Conservation (phyloP, 2,329 filamentous ascomycete species). For the Fusarium falciforme region DNA sequence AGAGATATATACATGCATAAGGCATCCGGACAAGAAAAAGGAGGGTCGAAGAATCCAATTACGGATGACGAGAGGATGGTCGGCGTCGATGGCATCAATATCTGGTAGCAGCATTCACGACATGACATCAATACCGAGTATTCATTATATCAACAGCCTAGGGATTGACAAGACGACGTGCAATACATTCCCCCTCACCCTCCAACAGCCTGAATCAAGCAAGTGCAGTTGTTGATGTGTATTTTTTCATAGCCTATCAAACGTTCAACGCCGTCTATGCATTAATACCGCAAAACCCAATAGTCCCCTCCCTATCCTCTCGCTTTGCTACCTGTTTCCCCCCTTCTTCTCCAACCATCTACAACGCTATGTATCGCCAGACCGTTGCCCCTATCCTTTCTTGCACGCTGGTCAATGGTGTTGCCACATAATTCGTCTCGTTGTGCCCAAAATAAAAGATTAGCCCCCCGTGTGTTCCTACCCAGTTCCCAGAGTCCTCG, state of each 20-base stretch:
- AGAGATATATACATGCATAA: conserved; percentile 11
- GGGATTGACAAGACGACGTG: not conserved
- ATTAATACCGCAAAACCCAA: conserved; percentile 43
- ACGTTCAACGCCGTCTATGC: conserved; percentile 51
- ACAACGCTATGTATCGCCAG: conserved; percentile 7
- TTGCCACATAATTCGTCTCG: conserved; percentile 18
- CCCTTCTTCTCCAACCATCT: conserved; percentile 17
- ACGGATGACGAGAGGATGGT: not conserved
- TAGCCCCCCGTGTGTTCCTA: not conserved
- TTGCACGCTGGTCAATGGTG: conserved; percentile 1
- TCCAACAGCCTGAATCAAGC: not conserved
- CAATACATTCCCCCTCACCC: not conserved
- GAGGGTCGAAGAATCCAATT: not conserved
- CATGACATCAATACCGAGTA: not conserved
- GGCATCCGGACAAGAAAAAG: not conserved
- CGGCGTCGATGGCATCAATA: not conserved
- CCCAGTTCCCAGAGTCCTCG: not conserved
- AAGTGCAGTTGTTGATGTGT: conserved; percentile 31
- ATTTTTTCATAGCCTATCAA: conserved; percentile 42
- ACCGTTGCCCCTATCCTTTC: not conserved
- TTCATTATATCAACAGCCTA: not conserved
- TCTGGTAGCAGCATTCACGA: not conserved
- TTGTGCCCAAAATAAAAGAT: not conserved
- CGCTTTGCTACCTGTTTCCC: conserved; percentile 4
- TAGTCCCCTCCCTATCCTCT: conserved; percentile 18